Conservation (phyloP, 768 basidiomycete species). For the Trametes cubensis region DNA sequence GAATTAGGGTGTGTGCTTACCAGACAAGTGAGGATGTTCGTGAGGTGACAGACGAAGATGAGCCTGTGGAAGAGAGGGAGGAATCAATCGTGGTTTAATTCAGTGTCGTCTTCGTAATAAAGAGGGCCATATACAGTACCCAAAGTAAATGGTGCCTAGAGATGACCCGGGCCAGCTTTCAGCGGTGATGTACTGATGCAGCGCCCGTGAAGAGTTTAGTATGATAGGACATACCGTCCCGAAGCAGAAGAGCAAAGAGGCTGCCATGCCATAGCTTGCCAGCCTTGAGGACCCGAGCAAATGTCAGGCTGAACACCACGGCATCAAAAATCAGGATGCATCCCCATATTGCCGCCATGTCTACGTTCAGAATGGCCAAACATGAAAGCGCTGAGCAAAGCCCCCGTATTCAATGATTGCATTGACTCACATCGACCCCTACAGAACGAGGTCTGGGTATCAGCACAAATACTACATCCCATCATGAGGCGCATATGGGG, state of each 20-base stretch:
- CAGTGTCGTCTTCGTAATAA: too few relatives aligned
- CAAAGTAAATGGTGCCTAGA: conserved; percentile 14
- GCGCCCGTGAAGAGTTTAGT: too few relatives aligned
- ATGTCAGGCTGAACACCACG: conserved; percentile 25
- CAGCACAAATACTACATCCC: too few relatives aligned
- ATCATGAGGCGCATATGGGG: background rate
- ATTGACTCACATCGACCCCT: conserved; percentile 12
- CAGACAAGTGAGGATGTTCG: conserved; percentile 5
- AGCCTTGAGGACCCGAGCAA: conserved; percentile 16
- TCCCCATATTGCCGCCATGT: conserved; percentile 17
- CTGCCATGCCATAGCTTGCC: conserved; percentile 7
- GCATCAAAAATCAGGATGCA: conserved; percentile 25
- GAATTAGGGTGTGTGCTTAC: background rate
- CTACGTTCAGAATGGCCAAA: conserved; percentile 5
- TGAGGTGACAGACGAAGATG: conserved; percentile 1
- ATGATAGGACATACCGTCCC: conserved; percentile 3
- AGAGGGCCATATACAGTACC: background rate
- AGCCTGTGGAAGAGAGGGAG: background rate
- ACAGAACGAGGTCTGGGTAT: background rate
- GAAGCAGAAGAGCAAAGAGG: conserved; percentile 2
- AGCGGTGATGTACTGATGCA: background rate
- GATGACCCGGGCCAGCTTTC: background rate
- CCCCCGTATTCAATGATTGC: background rate
- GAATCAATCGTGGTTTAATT: background rate
- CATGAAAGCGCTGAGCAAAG: background rate